These are phyloP conservation scores for Hemileia vastatrix DNA, from an alignment of 1,284 basidiomycete genomes.

Conservation along the genomic window DNA sequence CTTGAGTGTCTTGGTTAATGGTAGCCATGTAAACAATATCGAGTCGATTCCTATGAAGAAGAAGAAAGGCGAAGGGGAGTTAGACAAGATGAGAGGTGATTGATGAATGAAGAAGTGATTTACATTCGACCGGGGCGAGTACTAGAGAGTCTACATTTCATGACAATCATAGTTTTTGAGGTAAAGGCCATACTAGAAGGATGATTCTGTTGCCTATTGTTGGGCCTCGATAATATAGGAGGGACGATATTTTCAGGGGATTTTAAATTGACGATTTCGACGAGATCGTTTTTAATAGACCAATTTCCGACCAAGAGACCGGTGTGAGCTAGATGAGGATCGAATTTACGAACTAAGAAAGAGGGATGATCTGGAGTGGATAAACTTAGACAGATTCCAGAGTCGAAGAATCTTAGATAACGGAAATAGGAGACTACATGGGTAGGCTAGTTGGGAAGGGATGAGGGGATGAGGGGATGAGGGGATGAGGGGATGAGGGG, in stretches of 20 bases:
- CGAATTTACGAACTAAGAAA: background rate
- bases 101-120: background rate
- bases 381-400: constrained; percentile 4
- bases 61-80: background rate
- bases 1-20: background rate
- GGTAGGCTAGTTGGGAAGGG: background rate
- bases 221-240: background rate
- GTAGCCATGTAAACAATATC: background rate
- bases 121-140: background rate
- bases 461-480: no score
- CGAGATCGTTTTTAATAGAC: background rate
- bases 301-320: background rate
- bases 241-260: background rate
- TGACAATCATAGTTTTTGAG: background rate
- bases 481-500: background rate
- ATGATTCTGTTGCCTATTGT: no score
- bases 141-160: background rate
- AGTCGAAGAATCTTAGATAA: constrained; percentile 7
- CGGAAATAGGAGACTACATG: constrained; percentile 13
- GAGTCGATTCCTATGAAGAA: background rate
- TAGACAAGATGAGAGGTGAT: background rate
- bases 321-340: background rate
- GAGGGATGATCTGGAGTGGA: constrained; percentile 7
- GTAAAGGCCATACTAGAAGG: no score
- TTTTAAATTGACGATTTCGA: background rate